Evolutionary conservation across 768 basidiomycete species (phyloP).

Genomic region (Asterophora parasitica): DNA sequence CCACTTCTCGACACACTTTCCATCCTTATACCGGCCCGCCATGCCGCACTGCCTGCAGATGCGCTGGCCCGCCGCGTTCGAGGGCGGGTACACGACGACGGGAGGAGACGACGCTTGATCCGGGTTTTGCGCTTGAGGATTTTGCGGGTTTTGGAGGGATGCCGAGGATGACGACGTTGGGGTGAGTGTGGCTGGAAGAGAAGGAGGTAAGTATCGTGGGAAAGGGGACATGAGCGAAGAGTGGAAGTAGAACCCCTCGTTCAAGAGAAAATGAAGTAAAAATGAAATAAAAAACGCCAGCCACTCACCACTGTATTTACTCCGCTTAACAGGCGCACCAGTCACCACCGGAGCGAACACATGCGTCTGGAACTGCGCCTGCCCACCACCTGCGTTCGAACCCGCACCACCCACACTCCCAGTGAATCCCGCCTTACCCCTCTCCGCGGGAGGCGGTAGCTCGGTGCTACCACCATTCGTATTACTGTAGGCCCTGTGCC

Average conservation of each 20-base stretch:
- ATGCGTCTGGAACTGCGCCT: slow-evolving; percentile 52
- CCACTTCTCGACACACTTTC: slow-evolving; percentile 86
- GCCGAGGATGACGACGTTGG: neutral
- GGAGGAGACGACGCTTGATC: too few species aligned
- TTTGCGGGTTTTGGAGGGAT: neutral
- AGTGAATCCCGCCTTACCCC: too few species aligned
- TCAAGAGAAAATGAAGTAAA: too few species aligned
- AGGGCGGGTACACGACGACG: slow-evolving; percentile 37
- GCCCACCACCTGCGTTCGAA: slow-evolving; percentile 24
- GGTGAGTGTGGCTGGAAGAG: neutral
- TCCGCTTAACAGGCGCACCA: slow-evolving; percentile 67
- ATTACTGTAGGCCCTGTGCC: too few species aligned
- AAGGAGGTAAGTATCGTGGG: neutral
- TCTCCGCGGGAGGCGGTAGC: too few species aligned
- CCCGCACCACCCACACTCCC: slow-evolving; percentile 8
- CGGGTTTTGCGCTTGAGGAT: too few species aligned
- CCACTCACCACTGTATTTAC: slow-evolving; percentile 36
- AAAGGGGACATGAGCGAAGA: neutral
- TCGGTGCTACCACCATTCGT: too few species aligned
- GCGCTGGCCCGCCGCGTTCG: slow-evolving; percentile 62
- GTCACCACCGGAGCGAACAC: slow-evolving; percentile 72
- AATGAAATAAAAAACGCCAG: neutral
- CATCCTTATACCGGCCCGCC: slow-evolving; percentile 75
- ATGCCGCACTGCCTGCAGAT: slow-evolving; percentile 75
- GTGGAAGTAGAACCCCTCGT: too few species aligned